phyloP scores from a whole-genome alignment of 306 rosid species.

The Neltuma alba region DNA sequence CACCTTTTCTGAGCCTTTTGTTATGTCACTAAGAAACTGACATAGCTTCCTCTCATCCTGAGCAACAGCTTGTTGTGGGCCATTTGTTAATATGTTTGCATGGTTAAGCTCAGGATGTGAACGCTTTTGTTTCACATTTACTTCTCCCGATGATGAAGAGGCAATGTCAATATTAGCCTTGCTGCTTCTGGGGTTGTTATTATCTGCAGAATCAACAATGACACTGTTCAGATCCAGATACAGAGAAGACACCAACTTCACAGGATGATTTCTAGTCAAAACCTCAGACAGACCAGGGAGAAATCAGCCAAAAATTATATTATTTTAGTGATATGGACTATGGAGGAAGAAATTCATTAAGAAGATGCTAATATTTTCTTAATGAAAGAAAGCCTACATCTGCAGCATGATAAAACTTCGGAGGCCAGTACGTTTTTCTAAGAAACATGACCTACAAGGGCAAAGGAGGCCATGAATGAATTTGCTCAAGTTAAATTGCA shows the following conservation, averaged over 20 bases:
- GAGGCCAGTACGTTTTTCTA: neutral
- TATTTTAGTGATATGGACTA: neutral
- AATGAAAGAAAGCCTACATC: neutral
- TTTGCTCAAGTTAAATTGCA: neutral
- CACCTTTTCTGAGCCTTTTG: conserved; percentile 79
- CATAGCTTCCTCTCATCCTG: conserved; percentile 30
- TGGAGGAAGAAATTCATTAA: neutral
- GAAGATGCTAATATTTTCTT: conserved; percentile 8
- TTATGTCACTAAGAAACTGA: conserved; percentile 50
- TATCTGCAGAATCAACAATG: conserved; percentile 21
- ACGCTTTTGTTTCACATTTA: conserved; percentile 30
- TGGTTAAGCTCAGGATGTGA: conserved; percentile 33
- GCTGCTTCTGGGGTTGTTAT: neutral
- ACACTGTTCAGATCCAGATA: conserved; percentile 22
- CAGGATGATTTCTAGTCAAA: conserved; percentile 18
- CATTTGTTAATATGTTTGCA: conserved; percentile 10
- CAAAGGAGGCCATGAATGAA: neutral
- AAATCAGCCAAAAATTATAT: conserved; percentile 12
- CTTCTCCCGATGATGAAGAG: conserved; percentile 49
- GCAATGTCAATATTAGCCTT: conserved; percentile 39
- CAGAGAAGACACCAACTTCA: conserved; percentile 27
- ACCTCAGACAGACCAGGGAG: conserved; percentile 29
- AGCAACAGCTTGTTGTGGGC: conserved; percentile 30
- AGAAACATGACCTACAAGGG: neutral
- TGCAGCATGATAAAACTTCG: neutral